Conservation (phyloP, 805 yeast species). For the Zygosaccharomyces bailii region DNA sequence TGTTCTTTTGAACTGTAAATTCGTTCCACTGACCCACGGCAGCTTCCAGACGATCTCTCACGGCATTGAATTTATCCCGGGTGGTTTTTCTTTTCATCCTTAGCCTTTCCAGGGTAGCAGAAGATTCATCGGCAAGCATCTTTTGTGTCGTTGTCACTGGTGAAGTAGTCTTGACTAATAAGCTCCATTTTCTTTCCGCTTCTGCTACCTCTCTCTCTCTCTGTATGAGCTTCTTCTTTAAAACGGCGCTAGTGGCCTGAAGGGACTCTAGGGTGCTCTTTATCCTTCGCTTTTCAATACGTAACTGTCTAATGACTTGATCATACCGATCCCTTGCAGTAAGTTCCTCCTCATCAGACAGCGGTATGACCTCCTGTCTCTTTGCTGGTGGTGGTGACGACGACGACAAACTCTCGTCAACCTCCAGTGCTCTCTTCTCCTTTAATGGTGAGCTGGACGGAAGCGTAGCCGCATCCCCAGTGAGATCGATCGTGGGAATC, state of each 20-base stretch:
- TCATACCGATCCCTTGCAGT: conserved; percentile 2
- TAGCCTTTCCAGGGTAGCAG: conserved; percentile 9
- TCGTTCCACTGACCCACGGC: conserved; percentile 12
- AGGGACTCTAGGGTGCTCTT: conserved; percentile 15
- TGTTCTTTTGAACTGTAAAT: conserved; percentile 17
- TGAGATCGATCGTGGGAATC: conserved; percentile 25
- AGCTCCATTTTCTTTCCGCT: conserved; percentile 15
- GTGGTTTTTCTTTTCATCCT: conserved; percentile 21
- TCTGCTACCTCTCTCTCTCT: conserved; percentile 25
- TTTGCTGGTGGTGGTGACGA: conserved; percentile 7
- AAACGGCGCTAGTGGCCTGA: conserved; percentile 20
- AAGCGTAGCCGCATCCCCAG: conserved; percentile 14
- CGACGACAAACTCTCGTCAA: conserved; percentile 2
- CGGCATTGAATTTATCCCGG: conserved; percentile 19
- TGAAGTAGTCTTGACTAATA: conserved; percentile 4
- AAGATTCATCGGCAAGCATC: conserved; percentile 19
- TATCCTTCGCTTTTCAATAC: conserved; percentile 8
- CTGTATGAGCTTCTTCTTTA: conserved; percentile 23
- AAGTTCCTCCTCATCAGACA: conserved; percentile 6
- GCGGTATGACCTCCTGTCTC: conserved; percentile 5
- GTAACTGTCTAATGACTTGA: background rate
- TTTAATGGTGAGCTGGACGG: conserved; percentile 5
- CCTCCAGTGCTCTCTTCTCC: conserved; percentile 4
- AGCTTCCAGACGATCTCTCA: conserved; percentile 14
- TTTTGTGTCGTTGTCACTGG: conserved; percentile 17